Base-by-base conservation (phyloP, 331 rosid species). In the Ulmus americana region DNA sequence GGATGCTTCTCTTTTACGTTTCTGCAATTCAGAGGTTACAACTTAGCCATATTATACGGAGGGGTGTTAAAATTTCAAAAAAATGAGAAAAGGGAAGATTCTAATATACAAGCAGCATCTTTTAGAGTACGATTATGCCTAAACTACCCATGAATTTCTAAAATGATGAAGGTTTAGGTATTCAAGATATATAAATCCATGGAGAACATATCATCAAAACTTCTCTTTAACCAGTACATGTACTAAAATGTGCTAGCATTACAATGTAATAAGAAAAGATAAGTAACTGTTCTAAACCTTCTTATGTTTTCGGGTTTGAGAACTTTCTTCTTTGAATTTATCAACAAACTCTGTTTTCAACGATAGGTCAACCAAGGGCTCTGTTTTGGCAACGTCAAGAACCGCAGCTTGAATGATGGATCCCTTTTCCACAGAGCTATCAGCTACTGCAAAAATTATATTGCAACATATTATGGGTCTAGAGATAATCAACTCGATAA, bases 311-410 rank as follows among this genome's bases (percentile, higher is more conserved):
- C 59, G 69, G 73, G 73, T 71, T 52, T 13, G 70, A 65, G 85
- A 82, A 63, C 80, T 80, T 63, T 65, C 72, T 64, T 71, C 91
- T 66, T 68, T 74, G 28, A 67, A 39, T 65, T 70, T 80, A 61
- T 71, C 69, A 52, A 77, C 43, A 69, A 94, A 74, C 78, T 87
- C 95, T 40, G 86, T 73, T 65, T 79, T 89, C 50, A 94, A 75
- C 20, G 95, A 83, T 70, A 89, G 78, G 63, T 94, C 99, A 61
- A 94, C 91, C 62, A 89, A 84, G 58, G 63, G 73, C 46, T 94
- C 98, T 35, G 83, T 75, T 79, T 64, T 84, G 15, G 86, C 81
- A 71, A 94, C 83, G 71, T 94, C 99, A 61, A 94, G 95, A 76
- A 94, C 97, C 59, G 76, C 78, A 1, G 99, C 95, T 73, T 76